Evolutionary conservation across 306 rosid species (phyloP).

Genomic region (Lathyrus sativus): DNA sequence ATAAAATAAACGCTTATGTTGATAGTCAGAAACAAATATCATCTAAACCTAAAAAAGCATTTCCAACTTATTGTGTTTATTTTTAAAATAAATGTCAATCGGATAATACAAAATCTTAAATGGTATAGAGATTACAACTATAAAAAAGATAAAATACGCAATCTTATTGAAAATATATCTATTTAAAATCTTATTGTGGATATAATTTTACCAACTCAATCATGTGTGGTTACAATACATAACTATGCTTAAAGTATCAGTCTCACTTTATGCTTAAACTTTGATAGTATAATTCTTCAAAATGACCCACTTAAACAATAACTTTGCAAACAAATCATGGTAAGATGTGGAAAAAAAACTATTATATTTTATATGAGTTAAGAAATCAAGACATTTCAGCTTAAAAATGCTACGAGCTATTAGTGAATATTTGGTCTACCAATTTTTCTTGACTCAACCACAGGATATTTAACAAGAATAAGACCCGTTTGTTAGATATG

Average conservation of each 20-base stretch:
- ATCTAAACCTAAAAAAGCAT: not conserved
- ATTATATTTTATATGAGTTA: not conserved
- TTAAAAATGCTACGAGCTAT: not conserved
- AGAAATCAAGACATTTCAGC: slow-evolving; percentile 10
- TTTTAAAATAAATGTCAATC: not conserved
- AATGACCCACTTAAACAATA: not conserved
- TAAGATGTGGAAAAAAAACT: not conserved
- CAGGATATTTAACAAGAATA: too few relatives aligned
- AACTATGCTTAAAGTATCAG: not conserved
- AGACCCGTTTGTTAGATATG: too few relatives aligned
- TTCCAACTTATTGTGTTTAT: not conserved
- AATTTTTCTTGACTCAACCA: too few relatives aligned
- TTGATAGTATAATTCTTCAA: slow-evolving; percentile 1
- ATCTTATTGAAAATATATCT: not conserved
- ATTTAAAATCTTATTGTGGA: too few relatives aligned
- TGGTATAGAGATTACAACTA: not conserved
- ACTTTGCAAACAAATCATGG: slow-evolving; percentile 15
- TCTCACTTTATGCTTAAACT: not conserved
- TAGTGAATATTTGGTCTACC: too few relatives aligned
- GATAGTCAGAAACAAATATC: slow-evolving; percentile 2
- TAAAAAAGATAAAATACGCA: slow-evolving; percentile 11
- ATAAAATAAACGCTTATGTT: not conserved
- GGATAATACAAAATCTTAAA: not conserved
- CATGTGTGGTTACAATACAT: not conserved
- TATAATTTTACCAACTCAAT: too few relatives aligned